phyloP scores from a whole-genome alignment of 1,139 yeast species.

The Chernovozyma aurita region DNA sequence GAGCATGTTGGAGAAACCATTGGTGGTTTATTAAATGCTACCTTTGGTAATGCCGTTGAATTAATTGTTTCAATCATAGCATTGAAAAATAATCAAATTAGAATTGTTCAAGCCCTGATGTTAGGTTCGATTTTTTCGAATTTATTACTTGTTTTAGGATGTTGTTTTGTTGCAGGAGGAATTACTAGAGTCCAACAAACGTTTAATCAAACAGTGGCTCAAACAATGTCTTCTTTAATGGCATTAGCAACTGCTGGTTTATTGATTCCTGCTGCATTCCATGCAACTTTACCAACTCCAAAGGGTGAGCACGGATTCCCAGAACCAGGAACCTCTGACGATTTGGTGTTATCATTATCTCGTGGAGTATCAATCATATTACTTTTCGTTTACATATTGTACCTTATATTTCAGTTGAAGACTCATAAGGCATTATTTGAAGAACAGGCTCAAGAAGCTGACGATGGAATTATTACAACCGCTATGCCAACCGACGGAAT shows the following conservation, averaged over 20 bases:
- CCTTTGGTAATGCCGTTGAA: constrained; percentile 93
- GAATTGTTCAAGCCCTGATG: constrained; percentile 97
- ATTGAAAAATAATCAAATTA: constrained; percentile 73
- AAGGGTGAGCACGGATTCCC: constrained; percentile 37
- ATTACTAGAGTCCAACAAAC: constrained; percentile 77
- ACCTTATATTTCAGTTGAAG: constrained; percentile 79
- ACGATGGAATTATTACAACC: constrained; percentile 32
- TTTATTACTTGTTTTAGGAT: constrained; percentile 84
- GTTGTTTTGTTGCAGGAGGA: constrained; percentile 94
- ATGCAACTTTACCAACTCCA: constrained; percentile 64
- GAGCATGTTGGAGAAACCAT: constrained; percentile 82
- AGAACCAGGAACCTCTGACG: constrained; percentile 36
- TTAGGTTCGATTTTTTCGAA: constrained; percentile 89
- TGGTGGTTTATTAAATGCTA: constrained; percentile 92
- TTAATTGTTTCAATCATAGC: constrained; percentile 92
- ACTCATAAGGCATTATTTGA: constrained; percentile 67
- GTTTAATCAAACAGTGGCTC: constrained; percentile 95
- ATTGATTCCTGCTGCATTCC: constrained; percentile 93
- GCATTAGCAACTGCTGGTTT: constrained; percentile 87
- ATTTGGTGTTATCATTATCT: constrained; percentile 66
- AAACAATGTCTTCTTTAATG: constrained; percentile 91
- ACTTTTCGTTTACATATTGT: constrained; percentile 72
- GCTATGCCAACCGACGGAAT: constrained; percentile 27
- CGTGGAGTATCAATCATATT: constrained; percentile 84
- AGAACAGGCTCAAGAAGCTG: constrained; percentile 34